Percentiles rank a stretch among this genome's conserved stretches.
These are phyloP conservation scores for Pseudogymnoascus sp. DNA, from an alignment of 2,329 filamentous ascomycete species.

Conservation along the genomic window DNA sequence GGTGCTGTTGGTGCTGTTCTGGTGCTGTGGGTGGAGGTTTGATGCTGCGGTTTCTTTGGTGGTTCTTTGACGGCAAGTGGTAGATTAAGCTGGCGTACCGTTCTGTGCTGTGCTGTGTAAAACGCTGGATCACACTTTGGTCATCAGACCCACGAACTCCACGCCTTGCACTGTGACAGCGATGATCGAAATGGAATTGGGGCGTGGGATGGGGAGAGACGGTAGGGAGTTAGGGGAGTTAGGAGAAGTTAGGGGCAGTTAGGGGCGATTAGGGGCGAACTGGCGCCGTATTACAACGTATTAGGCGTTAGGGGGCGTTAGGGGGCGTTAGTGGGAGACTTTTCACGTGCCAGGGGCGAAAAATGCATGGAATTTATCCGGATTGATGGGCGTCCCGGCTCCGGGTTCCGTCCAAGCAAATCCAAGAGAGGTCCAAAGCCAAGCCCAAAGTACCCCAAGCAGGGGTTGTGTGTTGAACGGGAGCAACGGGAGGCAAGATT, in stretches of 20 bases:
- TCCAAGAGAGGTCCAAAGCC: no score
- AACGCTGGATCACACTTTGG: background rate
- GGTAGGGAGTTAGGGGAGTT: background rate
- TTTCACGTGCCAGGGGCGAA: slow-evolving; percentile 7
- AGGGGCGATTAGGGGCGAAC: background rate
- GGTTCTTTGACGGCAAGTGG: background rate
- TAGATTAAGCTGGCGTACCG: no score
- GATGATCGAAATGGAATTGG: background rate
- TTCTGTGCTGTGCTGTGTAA: no score
- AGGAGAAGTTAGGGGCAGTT: no score
- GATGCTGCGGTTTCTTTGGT: no score
- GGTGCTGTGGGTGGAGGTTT: background rate
- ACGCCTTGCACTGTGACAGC: background rate
- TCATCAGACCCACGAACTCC: background rate
- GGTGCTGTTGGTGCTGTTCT: background rate
- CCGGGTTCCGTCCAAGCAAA: background rate
- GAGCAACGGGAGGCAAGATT: background rate
- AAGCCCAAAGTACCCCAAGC: background rate
- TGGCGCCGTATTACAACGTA: background rate
- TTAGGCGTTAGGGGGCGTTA: background rate
- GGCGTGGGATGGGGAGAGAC: no score
- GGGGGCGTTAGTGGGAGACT: background rate
- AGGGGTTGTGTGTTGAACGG: background rate
- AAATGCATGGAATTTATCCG: background rate
- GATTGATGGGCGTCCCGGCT: background rate